Evolutionary conservation across 306 rosid genomes (phyloP).

Genomic region (Pueraria montana): DNA sequence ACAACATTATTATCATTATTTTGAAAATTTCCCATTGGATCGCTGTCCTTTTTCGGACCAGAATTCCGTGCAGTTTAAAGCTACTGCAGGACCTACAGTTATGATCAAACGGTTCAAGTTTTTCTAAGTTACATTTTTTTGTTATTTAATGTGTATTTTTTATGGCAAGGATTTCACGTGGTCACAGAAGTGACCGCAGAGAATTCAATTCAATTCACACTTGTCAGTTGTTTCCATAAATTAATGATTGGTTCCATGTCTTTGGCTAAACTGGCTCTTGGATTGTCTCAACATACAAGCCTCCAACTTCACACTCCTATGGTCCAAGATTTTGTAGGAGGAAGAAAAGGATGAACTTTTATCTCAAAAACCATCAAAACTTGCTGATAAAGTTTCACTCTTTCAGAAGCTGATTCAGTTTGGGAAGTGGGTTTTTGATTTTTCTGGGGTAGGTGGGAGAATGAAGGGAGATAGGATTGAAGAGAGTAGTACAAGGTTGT

Average conservation of each 20-base stretch:
- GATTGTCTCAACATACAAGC: slow-evolving; percentile 9
- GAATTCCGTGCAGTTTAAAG: too few species aligned
- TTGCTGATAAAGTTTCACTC: slow-evolving; percentile 39
- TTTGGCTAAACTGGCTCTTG: not conserved
- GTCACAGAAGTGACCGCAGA: not conserved
- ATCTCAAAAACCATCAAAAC: slow-evolving; percentile 32
- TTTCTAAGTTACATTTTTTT: too few species aligned
- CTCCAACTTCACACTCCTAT: slow-evolving; percentile 9
- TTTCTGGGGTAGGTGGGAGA: slow-evolving; percentile 11
- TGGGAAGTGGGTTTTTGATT: slow-evolving; percentile 48
- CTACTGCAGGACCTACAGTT: too few species aligned
- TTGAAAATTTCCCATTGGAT: not conserved
- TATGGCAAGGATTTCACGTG: too few species aligned
- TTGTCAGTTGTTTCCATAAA: not conserved
- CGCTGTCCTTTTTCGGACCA: not conserved
- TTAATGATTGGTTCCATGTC: not conserved
- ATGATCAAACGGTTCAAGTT: too few species aligned
- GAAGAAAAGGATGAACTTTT: slow-evolving; percentile 41
- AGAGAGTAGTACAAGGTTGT: slow-evolving; percentile 72
- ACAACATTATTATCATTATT: too few species aligned
- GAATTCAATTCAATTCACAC: not conserved
- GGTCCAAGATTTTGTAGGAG: not conserved
- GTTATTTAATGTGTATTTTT: too few species aligned
- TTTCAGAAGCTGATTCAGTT: slow-evolving; percentile 37
- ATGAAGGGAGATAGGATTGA: slow-evolving; percentile 77